Percentiles rank a stretch among this genome's conserved stretches.
phyloP scores from a whole-genome alignment of 208 protist genomes.

The Strigomonas culicis region DNA sequence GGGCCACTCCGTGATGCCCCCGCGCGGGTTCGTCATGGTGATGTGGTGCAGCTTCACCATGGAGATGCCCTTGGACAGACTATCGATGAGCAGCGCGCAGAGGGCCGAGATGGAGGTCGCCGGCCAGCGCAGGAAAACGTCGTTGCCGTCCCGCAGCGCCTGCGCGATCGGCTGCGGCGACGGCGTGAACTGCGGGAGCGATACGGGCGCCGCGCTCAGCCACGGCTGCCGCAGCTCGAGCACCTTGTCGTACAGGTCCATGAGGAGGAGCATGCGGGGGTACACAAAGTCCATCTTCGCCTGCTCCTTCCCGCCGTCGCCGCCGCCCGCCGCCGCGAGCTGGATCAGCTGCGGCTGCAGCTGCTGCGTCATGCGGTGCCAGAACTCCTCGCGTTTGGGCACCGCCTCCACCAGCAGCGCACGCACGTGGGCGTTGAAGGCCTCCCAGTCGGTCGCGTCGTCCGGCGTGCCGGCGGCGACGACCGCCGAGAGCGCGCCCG shows the following conservation, averaged over 20 bases:
- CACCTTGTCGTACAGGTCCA: conserved; percentile 73
- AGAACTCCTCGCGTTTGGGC: conserved; percentile 87
- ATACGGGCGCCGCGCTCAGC: conserved; percentile 64
- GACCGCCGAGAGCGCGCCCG: not conserved
- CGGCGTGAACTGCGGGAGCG: conserved; percentile 44
- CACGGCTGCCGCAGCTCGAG: conserved; percentile 76
- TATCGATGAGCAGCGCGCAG: conserved; percentile 65
- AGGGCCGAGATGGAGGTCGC: conserved; percentile 50
- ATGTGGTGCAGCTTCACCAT: conserved; percentile 88
- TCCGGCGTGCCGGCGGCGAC: not conserved
- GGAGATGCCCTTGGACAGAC: conserved; percentile 50
- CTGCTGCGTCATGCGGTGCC: conserved; percentile 90
- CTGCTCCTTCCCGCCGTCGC: not conserved
- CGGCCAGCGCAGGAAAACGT: conserved; percentile 30
- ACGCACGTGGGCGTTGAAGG: conserved; percentile 68
- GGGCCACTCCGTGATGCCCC: conserved; percentile 75
- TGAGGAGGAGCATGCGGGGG: conserved; percentile 77
- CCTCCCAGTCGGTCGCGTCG: conserved; percentile 38
- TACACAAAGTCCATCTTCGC: conserved; percentile 55
- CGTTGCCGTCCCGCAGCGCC: conserved; percentile 37
- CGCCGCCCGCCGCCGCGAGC: not conserved
- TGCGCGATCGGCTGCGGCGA: conserved; percentile 31
- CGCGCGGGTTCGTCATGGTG: conserved; percentile 47
- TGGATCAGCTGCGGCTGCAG: conserved; percentile 51
- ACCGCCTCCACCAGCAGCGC: conserved; percentile 50